Evolutionary conservation across 345 rosid genomes (phyloP), one percentile per base, ranked within the genome.

Genomic region (Diplotaxis tenuifolia): DNA sequence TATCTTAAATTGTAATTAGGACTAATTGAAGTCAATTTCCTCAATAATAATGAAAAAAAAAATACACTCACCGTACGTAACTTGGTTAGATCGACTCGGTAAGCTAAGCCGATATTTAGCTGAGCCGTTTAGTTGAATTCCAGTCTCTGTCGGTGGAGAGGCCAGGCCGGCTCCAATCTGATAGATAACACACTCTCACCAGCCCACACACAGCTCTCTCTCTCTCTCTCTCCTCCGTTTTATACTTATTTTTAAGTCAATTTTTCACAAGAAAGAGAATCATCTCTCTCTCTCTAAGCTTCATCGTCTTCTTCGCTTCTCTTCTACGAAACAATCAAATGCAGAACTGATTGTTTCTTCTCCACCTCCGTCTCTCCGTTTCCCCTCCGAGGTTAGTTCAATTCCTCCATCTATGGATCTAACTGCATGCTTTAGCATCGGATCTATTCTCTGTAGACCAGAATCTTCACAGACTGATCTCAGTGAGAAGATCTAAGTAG

Each of bases 61-160:
- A 10, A 49, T 50, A 11, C 7, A 63, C 6, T 29, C 5, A 4
- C n/a, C n/a, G n/a, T n/a, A n/a, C n/a, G n/a, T n/a, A n/a, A n/a
- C n/a, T n/a, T n/a, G n/a, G 7, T 29, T 29, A 8, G 1, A 28
- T 42, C 50, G 50, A 42, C 50, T 42, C 50, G 50, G 15, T 42
- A n/a, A 45, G 52, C 52, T n/a, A 45, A 45, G 52, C 52, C 52
- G 42, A 70, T 9, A 6, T n/a, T 12, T 22, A 50, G 19, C 11
- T 0, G 28, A 65, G 73, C 58, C 63, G 56, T 55, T 16, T 19
- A 71, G 62, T 20, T 5, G 16, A 40, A 4, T 29, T n/a, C 12
- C 55, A 65, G 9, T 65, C 20, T 29, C 14, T 82, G 85, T 82
- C 83, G 80, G 85, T 82, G 83, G 75, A 70, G 58, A 74, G 67